Percentiles rank a stretch among this genome's conserved stretches.
These are phyloP conservation scores for Santalum album DNA, from an alignment of 164 flowering plant species.

Conservation along the genomic window DNA sequence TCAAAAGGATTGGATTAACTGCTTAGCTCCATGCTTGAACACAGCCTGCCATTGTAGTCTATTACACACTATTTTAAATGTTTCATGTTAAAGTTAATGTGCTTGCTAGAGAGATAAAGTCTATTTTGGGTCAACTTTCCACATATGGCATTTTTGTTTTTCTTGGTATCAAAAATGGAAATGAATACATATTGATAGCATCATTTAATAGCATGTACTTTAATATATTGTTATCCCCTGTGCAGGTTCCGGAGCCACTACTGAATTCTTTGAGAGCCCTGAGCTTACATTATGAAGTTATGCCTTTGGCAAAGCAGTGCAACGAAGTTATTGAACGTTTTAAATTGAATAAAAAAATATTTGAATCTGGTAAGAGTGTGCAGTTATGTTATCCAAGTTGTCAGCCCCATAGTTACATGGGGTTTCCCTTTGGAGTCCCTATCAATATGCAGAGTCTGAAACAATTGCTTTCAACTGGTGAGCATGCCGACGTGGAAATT, in stretches of 20 bases:
- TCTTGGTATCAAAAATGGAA: too few relatives aligned
- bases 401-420: slow-evolving; percentile 28
- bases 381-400: slow-evolving; percentile 54
- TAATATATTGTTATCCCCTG: not conserved
- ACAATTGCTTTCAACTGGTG: slow-evolving; percentile 33
- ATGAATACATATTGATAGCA: too few relatives aligned
- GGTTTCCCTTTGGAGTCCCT: slow-evolving; percentile 57
- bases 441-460: slow-evolving; percentile 40
- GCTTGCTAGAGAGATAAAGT: too few relatives aligned
- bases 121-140: too few relatives aligned
- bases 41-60: too few relatives aligned
- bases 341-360: slow-evolving; percentile 54
- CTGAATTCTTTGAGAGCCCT: slow-evolving; percentile 54
- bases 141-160: too few relatives aligned
- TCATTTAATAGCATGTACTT: too few relatives aligned
- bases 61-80: too few relatives aligned
- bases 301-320: slow-evolving; percentile 63
- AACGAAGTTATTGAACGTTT: slow-evolving; percentile 57
- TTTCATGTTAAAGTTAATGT: too few relatives aligned
- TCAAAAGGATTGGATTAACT: too few relatives aligned
- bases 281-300: slow-evolving; percentile 59
- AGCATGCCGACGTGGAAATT: slow-evolving; percentile 59
- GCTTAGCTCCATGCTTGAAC: too few relatives aligned
- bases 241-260: slow-evolving; percentile 59
- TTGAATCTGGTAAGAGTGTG: slow-evolving; percentile 58